Percentiles rank a stretch among this genome's conserved stretches.
phyloP scores from a whole-genome alignment of 805 yeast genomes.

The Metschnikowia kunwiensis region DNA sequence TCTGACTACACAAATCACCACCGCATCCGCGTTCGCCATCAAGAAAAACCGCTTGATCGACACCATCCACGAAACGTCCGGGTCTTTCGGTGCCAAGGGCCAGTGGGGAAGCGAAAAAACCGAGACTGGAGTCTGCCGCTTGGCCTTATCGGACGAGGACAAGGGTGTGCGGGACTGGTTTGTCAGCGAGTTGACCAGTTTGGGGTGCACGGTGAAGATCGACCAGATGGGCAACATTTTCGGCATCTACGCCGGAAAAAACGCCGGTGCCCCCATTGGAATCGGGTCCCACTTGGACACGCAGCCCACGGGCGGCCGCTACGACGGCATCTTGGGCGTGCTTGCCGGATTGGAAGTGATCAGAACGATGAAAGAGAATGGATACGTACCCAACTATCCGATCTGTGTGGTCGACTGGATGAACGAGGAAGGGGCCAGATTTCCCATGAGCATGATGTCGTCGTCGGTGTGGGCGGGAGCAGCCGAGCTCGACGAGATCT shows the following conservation, averaged over 20 bases:
- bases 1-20: conserved; percentile 5
- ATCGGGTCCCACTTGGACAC: conserved; percentile 76
- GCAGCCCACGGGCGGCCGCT: conserved; percentile 76
- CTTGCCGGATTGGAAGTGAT: conserved; percentile 64
- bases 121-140: conserved; percentile 66
- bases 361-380: conserved; percentile 59
- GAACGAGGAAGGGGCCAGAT: conserved; percentile 77
- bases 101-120: conserved; percentile 55
- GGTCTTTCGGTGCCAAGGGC: conserved; percentile 57
- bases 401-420: conserved; percentile 68
- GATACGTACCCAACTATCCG: conserved; percentile 60
- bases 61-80: conserved; percentile 61
- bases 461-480: conserved; percentile 66
- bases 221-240: conserved; percentile 71
- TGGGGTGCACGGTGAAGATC: conserved; percentile 57
- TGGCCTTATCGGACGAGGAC: conserved; percentile 62
- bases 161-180: conserved; percentile 68
- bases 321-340: conserved; percentile 72
- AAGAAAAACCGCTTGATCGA: conserved; percentile 38
- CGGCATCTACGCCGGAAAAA: conserved; percentile 58
- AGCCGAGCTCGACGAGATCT: conserved; percentile 45
- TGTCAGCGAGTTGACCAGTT: conserved; percentile 43
- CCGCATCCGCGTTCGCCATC: conserved; percentile 7
- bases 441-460: conserved; percentile 66
- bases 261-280: conserved; percentile 50